Evolutionary conservation across 805 yeast genomes (phyloP), one percentile per base, ranked within the genome.

Genomic region (Yarrowia sp.): DNA sequence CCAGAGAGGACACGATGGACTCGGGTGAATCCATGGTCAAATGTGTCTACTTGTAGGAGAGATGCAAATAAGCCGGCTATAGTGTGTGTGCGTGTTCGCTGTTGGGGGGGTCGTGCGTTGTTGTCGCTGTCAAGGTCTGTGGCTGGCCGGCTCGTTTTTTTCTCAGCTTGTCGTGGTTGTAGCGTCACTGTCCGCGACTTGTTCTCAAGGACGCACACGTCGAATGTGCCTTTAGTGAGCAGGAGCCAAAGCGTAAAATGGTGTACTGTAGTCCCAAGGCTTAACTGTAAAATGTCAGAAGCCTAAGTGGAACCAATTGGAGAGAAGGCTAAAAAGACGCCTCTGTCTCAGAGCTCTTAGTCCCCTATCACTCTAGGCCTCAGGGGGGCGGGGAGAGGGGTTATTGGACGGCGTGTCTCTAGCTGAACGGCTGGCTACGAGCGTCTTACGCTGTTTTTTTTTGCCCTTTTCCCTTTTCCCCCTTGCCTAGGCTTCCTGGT

Each of bases 1-100:
- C 42, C 49, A 44, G 67, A 33, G 40, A 50, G 60, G 67, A 64
- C 55, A 47, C 66, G 36, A 47, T 46, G 38, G 67, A 64, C 49
- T 52, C 67, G 14, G 67, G 67, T 20, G 67, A 64, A 42, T 52
- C 60, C 67, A 64, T 64, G 44, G 36, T 63, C 30, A 6, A 10
- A 2, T 5, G 38, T 36, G 38, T 36, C n/a, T n/a, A n/a, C n/a
- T n/a, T n/a, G 30, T 24, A 5, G 30, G 30, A 24, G 30, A 24
- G 30, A 24, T 24, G 30, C 30, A 24, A 24, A 24, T 24, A 24
- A 24, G 30, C 30, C 30, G 30, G 30, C 6, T 24, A 24, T 24
- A 24, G 6, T 24, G 30, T 24, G 30, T 24, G 30, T 24, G 30
- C 30, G 30, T 24, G 38, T 12, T 36, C 38, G 38, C 10, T 36